Conservation (phyloP, 164 flowering plant genomes). For the Dillenia turbinata region DNA sequence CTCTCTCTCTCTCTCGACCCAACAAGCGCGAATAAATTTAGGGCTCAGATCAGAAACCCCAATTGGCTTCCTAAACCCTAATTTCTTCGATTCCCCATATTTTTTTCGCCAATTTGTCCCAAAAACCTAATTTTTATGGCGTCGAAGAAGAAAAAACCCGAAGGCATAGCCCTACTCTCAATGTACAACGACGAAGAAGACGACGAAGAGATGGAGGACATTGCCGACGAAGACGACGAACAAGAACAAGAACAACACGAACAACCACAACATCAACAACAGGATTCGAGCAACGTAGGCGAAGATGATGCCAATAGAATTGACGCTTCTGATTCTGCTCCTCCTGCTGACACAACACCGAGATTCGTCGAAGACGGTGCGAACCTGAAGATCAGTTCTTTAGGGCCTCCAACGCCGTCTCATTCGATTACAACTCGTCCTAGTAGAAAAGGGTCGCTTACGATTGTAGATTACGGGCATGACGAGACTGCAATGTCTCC, state of each 20-base stretch:
- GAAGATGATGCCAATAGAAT: neutral
- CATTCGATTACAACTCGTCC: neutral
- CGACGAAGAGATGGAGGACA: conserved; percentile 61
- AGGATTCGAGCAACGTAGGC: conserved; percentile 13
- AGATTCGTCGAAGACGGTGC: conserved; percentile 7
- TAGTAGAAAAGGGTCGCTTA: conserved; percentile 25
- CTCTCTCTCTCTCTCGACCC: no score
- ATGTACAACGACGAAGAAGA: conserved; percentile 74
- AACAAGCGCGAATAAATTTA: no score
- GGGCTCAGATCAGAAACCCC: no score
- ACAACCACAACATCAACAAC: neutral
- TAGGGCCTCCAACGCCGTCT: conserved; percentile 15
- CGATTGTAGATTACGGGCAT: conserved; percentile 81
- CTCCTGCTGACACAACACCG: conserved; percentile 14
- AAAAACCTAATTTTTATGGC: conserved; percentile 31
- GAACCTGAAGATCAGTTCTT: conserved; percentile 7
- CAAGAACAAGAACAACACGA: conserved; percentile 11
- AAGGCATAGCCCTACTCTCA: conserved; percentile 75
- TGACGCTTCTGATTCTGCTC: conserved; percentile 11
- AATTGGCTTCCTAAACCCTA: no score
- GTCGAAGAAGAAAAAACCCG: conserved; percentile 57
- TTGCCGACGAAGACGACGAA: conserved; percentile 25
- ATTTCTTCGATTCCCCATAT: no score
- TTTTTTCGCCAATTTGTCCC: no score
- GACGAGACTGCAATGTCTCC: conserved; percentile 92